Base-by-base conservation (phyloP, 305 asterid species). In the Plantago coronopus region DNA sequence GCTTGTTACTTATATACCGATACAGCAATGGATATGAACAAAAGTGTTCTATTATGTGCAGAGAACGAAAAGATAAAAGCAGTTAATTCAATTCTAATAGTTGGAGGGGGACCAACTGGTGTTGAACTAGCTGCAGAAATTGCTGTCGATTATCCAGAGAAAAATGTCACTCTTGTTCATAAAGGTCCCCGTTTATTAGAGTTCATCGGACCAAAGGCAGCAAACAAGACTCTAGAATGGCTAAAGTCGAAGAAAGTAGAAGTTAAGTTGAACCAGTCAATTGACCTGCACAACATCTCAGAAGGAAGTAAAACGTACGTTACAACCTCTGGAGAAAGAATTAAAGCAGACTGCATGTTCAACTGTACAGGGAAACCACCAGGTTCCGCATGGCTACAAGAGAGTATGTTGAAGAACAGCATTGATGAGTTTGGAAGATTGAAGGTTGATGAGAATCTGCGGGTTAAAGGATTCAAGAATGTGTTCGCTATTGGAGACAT, bases 31-130 rank as follows among this genome's bases (percentile, higher is more conserved):
- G 23, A 37, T 56, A 14, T 63, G 55, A 25, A 42, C 1, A 22
- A 38, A 38, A 38, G 16, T 9, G 2, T 5, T 50, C 44, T 29
- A n/a, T 57, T 14, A 1, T 57, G 16, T 68, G 74, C 74, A 89
- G 95, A 81, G 47, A 64, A 89, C 37, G 85, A 81, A 50, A 65
- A 77, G 77, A 83, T 89, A 70, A 72, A 62, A 72, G 78, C 74
- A 2, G 83, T 88, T 20, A 64, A 56, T 49, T 82, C 95, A 11
- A 57, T 89, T 19, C 63, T 84, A 81, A 76, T 89, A 13, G 81
- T 87, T 17, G 94, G 97, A 27, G 95, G 97, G 21, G 88, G 97
- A 17, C 94, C 93, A n/a, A 73, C 82, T 16, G 95, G 95, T 4
- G 95, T 89, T 16, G 97, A 89, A 57, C 87, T 89, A 50, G 88